Conservation (phyloP, 2,329 filamentous ascomycete genomes). For the Talaromyces sp. region DNA sequence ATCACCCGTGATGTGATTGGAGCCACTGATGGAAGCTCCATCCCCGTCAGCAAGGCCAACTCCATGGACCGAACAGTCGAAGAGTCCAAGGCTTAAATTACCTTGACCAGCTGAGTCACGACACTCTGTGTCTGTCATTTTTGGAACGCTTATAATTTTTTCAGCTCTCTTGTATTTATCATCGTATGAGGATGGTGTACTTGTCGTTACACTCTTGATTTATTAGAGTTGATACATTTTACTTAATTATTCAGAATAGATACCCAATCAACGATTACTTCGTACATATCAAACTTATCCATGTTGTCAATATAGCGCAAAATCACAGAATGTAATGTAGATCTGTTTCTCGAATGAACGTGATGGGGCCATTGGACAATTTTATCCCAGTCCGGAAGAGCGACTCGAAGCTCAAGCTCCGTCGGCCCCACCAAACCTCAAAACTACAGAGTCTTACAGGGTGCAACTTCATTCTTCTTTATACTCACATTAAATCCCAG, state of each 20-base stretch:
- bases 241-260: conserved; percentile 12
- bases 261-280: conserved; percentile 14
- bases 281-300: neutral
- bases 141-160: neutral
- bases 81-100: conserved; percentile 23
- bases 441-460: neutral
- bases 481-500: neutral
- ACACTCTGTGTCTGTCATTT: neutral
- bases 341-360: neutral
- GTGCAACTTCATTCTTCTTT: neutral
- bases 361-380: conserved; percentile 1
- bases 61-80: conserved; percentile 14
- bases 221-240: conserved; percentile 7
- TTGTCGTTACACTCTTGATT: neutral
- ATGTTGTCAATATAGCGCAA: neutral
- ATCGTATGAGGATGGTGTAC: conserved; percentile 4
- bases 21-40: conserved; percentile 30
- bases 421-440: conserved; percentile 2
- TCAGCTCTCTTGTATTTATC: conserved; percentile 8
- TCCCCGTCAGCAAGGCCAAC: conserved; percentile 22
- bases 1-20: conserved; percentile 67
- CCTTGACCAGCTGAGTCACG: neutral
- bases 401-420: conserved; percentile 6
- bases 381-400: neutral
- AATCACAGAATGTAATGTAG: neutral